phyloP scores from a whole-genome alignment of 495 filamentous ascomycete species.

The Neurospora discreta region DNA sequence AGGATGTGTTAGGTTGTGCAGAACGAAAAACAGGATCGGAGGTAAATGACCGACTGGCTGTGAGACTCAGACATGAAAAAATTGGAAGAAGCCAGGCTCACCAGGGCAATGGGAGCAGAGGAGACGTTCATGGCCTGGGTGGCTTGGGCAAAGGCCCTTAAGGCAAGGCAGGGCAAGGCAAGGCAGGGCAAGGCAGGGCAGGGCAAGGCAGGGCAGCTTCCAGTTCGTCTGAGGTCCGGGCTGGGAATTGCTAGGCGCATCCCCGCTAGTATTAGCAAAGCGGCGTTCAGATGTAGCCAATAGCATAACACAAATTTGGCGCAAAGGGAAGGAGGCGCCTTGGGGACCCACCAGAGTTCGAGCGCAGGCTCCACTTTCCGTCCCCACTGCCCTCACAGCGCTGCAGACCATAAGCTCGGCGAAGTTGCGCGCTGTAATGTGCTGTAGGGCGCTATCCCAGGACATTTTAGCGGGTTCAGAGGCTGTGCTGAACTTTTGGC shows the following conservation, averaged over 20 bases:
- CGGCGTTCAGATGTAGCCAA: background rate
- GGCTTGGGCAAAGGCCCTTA: too few species aligned
- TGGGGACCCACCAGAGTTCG: background rate
- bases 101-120: background rate
- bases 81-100: background rate
- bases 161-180: too few species aligned
- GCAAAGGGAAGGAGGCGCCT: background rate
- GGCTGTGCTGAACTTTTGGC: background rate
- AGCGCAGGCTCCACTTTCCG: background rate
- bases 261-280: background rate
- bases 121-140: background rate
- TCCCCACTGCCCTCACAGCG: background rate
- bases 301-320: background rate
- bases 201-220: too few species aligned
- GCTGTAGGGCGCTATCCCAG: background rate
- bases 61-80: background rate
- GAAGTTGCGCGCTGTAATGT: background rate
- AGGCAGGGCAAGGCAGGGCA: too few species aligned
- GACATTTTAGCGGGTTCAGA: background rate
- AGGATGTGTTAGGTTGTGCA: accelerated
- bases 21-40: background rate
- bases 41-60: background rate
- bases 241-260: background rate
- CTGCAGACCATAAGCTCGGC: background rate
- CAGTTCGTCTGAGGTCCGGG: background rate